These are phyloP conservation scores for Verticillium zaregamsianum DNA, from an alignment of 2,329 filamentous ascomycete genomes.

Conservation along the genomic window DNA sequence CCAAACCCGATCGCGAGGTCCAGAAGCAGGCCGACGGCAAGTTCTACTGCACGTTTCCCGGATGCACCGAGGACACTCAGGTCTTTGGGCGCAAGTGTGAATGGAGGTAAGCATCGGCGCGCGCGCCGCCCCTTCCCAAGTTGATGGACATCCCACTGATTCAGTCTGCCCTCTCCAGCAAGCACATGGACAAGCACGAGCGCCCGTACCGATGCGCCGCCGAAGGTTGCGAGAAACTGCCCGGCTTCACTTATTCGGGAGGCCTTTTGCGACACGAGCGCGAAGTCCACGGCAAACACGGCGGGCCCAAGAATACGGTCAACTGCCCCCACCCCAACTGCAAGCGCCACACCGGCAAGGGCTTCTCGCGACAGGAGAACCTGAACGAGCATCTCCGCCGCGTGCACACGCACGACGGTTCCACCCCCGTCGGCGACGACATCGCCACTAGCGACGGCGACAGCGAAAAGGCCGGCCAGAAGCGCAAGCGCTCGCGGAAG, in stretches of 20 bases:
- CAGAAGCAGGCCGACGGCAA: slow-evolving; percentile 67
- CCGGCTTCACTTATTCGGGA: slow-evolving; percentile 92
- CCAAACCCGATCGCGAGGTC: slow-evolving; percentile 54
- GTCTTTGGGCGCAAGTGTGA: slow-evolving; percentile 83
- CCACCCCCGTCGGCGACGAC: slow-evolving; percentile 27
- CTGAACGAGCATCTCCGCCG: slow-evolving; percentile 88
- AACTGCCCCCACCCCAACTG: slow-evolving; percentile 84
- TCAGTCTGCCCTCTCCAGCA: slow-evolving; percentile 45
- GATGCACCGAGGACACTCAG: slow-evolving; percentile 61
- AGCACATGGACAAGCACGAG: slow-evolving; percentile 98
- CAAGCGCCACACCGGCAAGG: slow-evolving; percentile 82
- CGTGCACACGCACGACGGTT: slow-evolving; percentile 63
- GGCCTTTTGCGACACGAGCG: slow-evolving; percentile 86
- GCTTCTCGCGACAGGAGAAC: slow-evolving; percentile 92
- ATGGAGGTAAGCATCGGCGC: slow-evolving; percentile 71
- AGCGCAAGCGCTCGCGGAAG: slow-evolving; percentile 44
- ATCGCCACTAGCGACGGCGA: slow-evolving; percentile 42
- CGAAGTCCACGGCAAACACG: slow-evolving; percentile 88
- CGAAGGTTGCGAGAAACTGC: slow-evolving; percentile 83
- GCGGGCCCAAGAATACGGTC: slow-evolving; percentile 80
- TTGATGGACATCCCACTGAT: slow-evolving; percentile 16
- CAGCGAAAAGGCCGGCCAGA: slow-evolving; percentile 18
- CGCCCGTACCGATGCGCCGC: slow-evolving; percentile 83
- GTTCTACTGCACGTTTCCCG: slow-evolving; percentile 67
- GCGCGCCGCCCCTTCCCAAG: background rate